phyloP scores from a whole-genome alignment of 2,329 filamentous ascomycete genomes.

The Trichoderma sp. region DNA sequence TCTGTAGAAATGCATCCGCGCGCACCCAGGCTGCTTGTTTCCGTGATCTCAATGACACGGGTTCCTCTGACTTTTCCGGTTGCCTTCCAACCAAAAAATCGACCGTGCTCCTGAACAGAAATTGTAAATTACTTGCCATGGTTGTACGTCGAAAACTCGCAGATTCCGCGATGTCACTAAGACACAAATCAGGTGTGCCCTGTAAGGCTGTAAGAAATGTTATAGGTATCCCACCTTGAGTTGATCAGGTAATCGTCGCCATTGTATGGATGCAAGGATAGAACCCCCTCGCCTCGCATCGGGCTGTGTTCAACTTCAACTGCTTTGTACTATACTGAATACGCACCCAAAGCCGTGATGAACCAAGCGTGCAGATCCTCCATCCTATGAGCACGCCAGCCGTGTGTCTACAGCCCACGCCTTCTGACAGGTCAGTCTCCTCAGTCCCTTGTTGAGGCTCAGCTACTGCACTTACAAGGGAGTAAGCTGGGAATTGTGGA shows the following conservation, averaged over 20 bases:
- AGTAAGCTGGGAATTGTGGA: neutral
- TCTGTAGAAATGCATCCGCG: neutral
- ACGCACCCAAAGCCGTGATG: neutral
- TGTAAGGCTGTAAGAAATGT: neutral
- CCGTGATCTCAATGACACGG: neutral
- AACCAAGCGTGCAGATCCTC: neutral
- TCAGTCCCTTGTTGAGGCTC: neutral
- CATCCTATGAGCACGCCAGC: neutral
- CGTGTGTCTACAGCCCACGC: neutral
- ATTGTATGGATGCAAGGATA: neutral
- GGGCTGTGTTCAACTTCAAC: neutral
- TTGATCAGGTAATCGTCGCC: neutral
- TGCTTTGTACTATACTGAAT: neutral
- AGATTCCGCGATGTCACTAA: neutral
- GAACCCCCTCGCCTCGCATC: neutral
- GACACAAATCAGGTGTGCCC: neutral
- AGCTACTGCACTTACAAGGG: no score
- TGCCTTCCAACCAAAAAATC: neutral
- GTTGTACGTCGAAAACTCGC: neutral
- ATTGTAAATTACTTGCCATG: neutral
- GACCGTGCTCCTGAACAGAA: neutral
- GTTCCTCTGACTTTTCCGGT: neutral
- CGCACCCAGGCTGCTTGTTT: neutral
- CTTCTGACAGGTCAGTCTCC: neutral
- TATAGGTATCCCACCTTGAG: neutral